Evolutionary conservation across 176 grass and related monocot genomes (phyloP), one percentile per base, ranked within the genome.

Genomic region (Aegilops umbellulata): DNA sequence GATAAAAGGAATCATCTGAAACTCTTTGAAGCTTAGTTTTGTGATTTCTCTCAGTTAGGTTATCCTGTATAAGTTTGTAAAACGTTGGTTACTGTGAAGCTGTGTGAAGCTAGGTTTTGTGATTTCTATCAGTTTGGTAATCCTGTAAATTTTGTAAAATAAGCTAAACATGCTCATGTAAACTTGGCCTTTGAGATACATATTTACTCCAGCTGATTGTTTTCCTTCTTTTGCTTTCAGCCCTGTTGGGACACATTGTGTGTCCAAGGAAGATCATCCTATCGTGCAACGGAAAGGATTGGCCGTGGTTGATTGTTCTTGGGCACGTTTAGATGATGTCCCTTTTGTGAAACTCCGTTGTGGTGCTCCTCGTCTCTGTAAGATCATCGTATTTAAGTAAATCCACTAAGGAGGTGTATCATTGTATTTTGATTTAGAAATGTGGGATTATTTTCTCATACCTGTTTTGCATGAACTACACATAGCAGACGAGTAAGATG

Each of bases 251-350:
- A 95, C 88, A 65, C 96, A 95, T 29, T 98, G 96, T 46, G 93
- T 95, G 19, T 98, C 96, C 22, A 98, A 90, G 90, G 91, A 89
- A 86, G 96, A 98, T 92, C 79, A 85, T 71, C 70, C 76, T 77
- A 89, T 92, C 57, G 88, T 98, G 78, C 89, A 95, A 86, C 86
- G 84, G 81, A 98, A 93, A 91, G 96, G 96, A 85, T 84, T 98
- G 79, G 96, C 93, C 49, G 96, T 98, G 38, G 96, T 98, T 67
- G 96, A 94, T 81, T 98, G 93, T 83, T 95, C 96, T n/a, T 98
- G 96, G 96, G 96, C 96, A 80, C 96, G 93, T 65, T 88, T 98
- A 67, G 92, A 90, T 81, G 96, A 98, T 82, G 96, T 98, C 46
- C 96, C 96, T 82, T 98, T 98, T 41, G 86, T 84, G 51, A 98